A percentile compares a stretch with the other conserved stretches of the same genome.
These are phyloP conservation scores for Dictyostelium intermedium DNA, from an alignment of 78 protist species.

Conservation along the genomic window DNA sequence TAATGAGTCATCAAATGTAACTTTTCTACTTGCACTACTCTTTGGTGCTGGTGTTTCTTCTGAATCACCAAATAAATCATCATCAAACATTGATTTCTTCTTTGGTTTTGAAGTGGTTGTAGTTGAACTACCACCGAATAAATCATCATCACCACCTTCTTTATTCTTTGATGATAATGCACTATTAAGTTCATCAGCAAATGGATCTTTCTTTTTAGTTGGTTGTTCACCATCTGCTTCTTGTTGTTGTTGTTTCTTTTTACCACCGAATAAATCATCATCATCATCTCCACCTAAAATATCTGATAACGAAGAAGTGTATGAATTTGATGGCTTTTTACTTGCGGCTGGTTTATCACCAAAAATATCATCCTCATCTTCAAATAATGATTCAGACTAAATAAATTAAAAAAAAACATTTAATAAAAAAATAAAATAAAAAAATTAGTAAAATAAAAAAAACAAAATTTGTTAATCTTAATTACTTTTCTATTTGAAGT, in stretches of 20 bases:
- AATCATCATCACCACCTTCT: neutral
- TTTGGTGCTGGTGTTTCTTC: neutral
- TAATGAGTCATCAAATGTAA: constrained; percentile 45
- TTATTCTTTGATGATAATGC: constrained; percentile 35
- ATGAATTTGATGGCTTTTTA: constrained; percentile 2
- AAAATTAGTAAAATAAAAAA: neutral
- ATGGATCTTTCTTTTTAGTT: constrained; percentile 31
- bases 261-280: constrained; percentile 23
- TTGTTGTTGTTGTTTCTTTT: neutral
- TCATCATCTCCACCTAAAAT: constrained; percentile 71
- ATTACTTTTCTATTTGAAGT: constrained; percentile 8
- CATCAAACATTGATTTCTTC: constrained; percentile 34
- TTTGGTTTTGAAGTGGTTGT: neutral
- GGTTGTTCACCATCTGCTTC: neutral
- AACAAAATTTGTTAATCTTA: neutral
- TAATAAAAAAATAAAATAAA: neutral
- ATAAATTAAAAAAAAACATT: neutral
- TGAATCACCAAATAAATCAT: constrained; percentile 44
- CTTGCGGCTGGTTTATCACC: constrained; percentile 4
- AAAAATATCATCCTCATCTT: constrained; percentile 63
- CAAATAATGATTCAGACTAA: constrained; percentile 4
- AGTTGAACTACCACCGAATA: neutral
- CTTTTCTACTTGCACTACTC: neutral
- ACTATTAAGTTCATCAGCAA: constrained; percentile 46
- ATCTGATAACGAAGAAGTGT: constrained; percentile 45